These are phyloP conservation scores for Penicillium arizonense DNA, from an alignment of 495 filamentous ascomycete species.

Conservation along the genomic window DNA sequence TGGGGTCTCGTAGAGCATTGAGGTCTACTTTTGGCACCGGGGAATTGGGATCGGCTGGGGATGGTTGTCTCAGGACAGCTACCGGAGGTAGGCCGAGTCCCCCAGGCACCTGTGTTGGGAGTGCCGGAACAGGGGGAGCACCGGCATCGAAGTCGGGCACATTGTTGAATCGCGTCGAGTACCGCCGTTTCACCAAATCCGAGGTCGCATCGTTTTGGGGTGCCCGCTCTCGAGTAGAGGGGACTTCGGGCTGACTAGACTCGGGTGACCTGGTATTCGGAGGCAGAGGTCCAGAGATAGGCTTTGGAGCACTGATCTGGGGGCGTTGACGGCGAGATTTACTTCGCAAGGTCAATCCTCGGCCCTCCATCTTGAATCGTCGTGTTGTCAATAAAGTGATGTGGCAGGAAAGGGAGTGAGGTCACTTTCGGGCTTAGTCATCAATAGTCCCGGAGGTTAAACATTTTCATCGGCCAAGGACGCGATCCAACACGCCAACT, in stretches of 20 bases:
- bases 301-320: slow-evolving; percentile 79
- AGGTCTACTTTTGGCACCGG: slow-evolving; percentile 58
- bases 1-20: slow-evolving; percentile 75
- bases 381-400: neutral
- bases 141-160: slow-evolving; percentile 65
- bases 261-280: slow-evolving; percentile 31
- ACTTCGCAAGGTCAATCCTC: slow-evolving; percentile 84
- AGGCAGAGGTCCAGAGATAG: slow-evolving; percentile 67
- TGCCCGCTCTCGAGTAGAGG: slow-evolving; percentile 30
- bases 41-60: slow-evolving; percentile 32
- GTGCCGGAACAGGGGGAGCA: slow-evolving; percentile 64
- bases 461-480: neutral
- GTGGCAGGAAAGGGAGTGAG: too few relatives aligned
- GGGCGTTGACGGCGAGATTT: slow-evolving; percentile 72
- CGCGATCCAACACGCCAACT: neutral
- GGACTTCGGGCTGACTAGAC: slow-evolving; percentile 19
- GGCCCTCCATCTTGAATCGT: slow-evolving; percentile 46
- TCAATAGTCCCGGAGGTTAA: too few relatives aligned
- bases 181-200: slow-evolving; percentile 90
- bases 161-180: slow-evolving; percentile 86
- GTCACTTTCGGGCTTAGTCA: too few relatives aligned
- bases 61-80: slow-evolving; percentile 47
- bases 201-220: slow-evolving; percentile 60
- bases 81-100: slow-evolving; percentile 48
- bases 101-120: slow-evolving; percentile 48